Percentiles rank a stretch among this genome's conserved stretches.
phyloP scores from a whole-genome alignment of 2,329 filamentous ascomycete genomes.

The Rutstroemia sp. region DNA sequence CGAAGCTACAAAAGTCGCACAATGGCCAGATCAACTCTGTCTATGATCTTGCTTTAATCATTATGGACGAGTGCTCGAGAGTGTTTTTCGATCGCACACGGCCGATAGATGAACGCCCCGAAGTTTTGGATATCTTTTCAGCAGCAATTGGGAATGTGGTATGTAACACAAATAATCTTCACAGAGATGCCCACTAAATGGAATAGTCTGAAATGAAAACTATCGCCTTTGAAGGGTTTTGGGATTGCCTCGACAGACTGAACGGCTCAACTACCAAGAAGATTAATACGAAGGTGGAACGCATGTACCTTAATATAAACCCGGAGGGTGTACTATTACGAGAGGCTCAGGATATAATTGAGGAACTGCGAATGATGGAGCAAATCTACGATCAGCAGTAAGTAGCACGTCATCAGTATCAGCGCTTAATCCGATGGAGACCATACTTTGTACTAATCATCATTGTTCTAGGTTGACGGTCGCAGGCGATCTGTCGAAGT shows the following conservation, averaged over 20 bases:
- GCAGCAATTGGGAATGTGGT: conserved; percentile 37
- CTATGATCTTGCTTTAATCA: conserved; percentile 33
- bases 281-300: not conserved
- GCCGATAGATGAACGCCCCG: conserved; percentile 28
- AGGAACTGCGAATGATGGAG: conserved; percentile 40
- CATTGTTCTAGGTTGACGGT: conserved; percentile 5
- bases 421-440: not conserved
- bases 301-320: conserved; percentile 32
- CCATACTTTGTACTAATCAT: not conserved
- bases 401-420: not conserved
- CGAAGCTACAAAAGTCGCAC: conserved; percentile 9
- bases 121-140: conserved; percentile 36
- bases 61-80: conserved; percentile 34
- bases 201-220: conserved; percentile 34
- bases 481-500: conserved; percentile 7
- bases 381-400: conserved; percentile 29
- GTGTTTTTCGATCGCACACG: conserved; percentile 35
- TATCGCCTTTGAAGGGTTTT: conserved; percentile 33
- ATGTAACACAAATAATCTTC: conserved; percentile 12
- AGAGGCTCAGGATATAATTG: conserved; percentile 39
- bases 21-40: conserved; percentile 30
- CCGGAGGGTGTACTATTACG: conserved; percentile 34
- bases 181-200: not conserved
- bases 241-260: conserved; percentile 26
- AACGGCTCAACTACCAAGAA: not conserved